Base-by-base conservation (phyloP, 441 rosid genomes). In the Biscutella auriculata region DNA sequence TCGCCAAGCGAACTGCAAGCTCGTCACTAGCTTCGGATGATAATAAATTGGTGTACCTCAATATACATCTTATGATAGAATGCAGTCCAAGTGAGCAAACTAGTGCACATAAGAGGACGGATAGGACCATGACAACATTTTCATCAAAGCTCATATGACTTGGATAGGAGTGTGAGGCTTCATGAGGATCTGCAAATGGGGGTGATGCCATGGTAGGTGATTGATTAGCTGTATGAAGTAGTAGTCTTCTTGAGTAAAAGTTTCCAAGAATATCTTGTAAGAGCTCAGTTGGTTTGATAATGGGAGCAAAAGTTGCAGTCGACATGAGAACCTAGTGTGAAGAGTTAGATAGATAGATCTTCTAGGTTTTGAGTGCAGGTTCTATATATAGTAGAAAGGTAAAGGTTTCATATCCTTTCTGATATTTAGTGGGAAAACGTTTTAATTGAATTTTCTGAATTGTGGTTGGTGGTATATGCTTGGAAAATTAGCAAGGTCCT, bases 161-260 rank as follows among this genome's bases (percentile, higher is more conserved):
- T 34, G 58, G 14, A 6, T 54, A 62, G 23, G 67, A 40, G 14
- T 41, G 53, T 9, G 72, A 27, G 26, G 63, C 62, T 47, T 60
- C 60, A 14, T 60, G 49, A 60, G 17, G 4, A 3, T 52, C 45
- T 60, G 52, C 46, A 40, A n/a, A 6, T 27, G 77, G 67, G 3
- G 72, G 35, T 6, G 87, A 76, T 28, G 79, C 46, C 1, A 53
- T 41, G 28, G 43, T 60, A 14, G 78, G 66, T 51, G 79, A 27
- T 21, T 65, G 77, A 66, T 48, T 36, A 50, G 43, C 21, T 43
- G 61, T 19, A 27, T 75, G 70, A 34, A 73, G 72, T 12, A 89
- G 69, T 76, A 82, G 50, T 41, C 82, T 78, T 81, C 97, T 86
- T 6, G 87, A 73, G 78, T 81, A 68, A 48, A 79, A 76, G 4